Evolutionary conservation across 2,329 filamentous ascomycete genomes (phyloP).

Genomic region (Aspergillus alliaceus): DNA sequence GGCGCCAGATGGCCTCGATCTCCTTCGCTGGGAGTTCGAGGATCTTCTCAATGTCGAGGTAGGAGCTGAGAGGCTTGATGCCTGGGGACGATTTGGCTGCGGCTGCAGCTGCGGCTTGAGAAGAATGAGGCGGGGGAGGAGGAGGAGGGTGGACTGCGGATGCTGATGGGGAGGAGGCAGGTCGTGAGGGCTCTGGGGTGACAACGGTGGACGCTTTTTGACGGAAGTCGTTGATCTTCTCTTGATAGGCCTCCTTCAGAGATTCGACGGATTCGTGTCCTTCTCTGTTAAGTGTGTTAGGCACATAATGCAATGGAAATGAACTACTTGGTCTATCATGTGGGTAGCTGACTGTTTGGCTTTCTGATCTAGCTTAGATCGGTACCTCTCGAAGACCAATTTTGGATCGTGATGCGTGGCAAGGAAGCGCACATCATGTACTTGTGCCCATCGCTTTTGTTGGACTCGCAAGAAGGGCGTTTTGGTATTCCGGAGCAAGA

Average conservation of each 20-base stretch:
- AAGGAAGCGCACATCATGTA: conserved; percentile 88
- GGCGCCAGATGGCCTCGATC: conserved; percentile 84
- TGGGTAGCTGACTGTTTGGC: conserved; percentile 60
- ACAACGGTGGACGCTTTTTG: conserved; percentile 62
- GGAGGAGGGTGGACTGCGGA: conserved; percentile 37
- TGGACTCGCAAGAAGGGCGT: conserved; percentile 29
- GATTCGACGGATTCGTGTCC: conserved; percentile 60
- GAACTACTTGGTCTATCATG: neutral
- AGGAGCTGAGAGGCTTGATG: conserved; percentile 65
- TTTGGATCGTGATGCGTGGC: conserved; percentile 69
- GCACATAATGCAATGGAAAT: conserved; percentile 9
- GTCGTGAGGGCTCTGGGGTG: conserved; percentile 44
- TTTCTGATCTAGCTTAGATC: conserved; percentile 78
- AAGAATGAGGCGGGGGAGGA: conserved; percentile 33
- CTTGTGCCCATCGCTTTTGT: conserved; percentile 85
- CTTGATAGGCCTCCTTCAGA: conserved; percentile 78
- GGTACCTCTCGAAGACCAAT: conserved; percentile 79
- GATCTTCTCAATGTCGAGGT: conserved; percentile 78
- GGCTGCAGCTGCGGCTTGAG: conserved; percentile 38
- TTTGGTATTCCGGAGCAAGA: conserved; percentile 36
- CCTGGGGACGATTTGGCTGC: conserved; percentile 52
- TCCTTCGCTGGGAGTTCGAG: conserved; percentile 73
- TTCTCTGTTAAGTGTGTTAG: conserved; percentile 44
- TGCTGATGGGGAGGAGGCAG: conserved; percentile 36
- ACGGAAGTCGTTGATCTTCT: conserved; percentile 73